These are phyloP conservation scores for Phytophthora rubi DNA, from an alignment of 352 stramenopile genomes.

Conservation along the genomic window DNA sequence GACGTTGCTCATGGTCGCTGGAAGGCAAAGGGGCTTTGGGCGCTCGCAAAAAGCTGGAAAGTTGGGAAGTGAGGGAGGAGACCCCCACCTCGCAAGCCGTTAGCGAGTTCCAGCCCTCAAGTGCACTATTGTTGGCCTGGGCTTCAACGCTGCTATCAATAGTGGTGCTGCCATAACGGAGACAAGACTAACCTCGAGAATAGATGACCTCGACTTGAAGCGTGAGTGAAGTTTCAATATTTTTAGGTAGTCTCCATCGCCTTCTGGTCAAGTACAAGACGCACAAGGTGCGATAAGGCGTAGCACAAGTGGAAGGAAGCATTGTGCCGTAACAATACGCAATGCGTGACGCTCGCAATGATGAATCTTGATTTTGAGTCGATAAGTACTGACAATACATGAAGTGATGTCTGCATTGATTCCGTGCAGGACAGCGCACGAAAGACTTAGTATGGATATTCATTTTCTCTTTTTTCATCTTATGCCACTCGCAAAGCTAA, in stretches of 20 bases:
- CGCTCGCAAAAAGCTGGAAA: conserved; percentile 31
- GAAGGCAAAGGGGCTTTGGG: conserved; percentile 16
- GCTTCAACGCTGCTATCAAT: conserved; percentile 29
- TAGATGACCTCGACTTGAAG: neutral
- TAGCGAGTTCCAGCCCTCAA: conserved; percentile 6
- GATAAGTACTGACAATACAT: neutral
- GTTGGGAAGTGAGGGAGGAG: conserved; percentile 34
- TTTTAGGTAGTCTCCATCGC: conserved; percentile 12
- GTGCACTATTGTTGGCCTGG: conserved; percentile 21
- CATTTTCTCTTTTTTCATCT: conserved; percentile 43
- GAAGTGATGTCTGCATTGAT: no score
- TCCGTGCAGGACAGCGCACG: neutral
- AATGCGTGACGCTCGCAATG: neutral
- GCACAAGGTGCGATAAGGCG: neutral
- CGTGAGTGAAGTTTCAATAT: conserved; percentile 15
- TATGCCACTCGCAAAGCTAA: conserved; percentile 42
- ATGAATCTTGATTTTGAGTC: neutral
- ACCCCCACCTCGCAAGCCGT: conserved; percentile 13
- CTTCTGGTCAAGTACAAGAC: conserved; percentile 5
- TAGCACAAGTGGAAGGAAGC: neutral
- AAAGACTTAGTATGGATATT: conserved; percentile 32
- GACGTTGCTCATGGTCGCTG: conserved; percentile 33
- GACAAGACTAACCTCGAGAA: neutral
- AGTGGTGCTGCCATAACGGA: conserved; percentile 10
- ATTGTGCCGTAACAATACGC: neutral